Conservation (phyloP, 2,329 filamentous ascomycete species). For the Polytolypa hystricis region DNA sequence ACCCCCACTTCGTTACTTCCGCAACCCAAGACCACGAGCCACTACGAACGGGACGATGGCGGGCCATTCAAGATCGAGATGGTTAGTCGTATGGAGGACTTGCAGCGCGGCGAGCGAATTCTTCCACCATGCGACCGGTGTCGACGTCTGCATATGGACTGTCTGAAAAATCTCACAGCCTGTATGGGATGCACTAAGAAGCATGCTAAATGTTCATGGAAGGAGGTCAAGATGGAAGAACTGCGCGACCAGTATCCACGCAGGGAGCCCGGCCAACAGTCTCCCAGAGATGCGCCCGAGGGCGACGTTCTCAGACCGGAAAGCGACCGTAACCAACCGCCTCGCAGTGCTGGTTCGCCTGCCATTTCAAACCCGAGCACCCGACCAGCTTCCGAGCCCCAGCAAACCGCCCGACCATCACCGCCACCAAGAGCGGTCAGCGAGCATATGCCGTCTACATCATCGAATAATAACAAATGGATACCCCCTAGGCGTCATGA, state of each 20-base stretch:
- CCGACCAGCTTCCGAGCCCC: slow-evolving; percentile 16
- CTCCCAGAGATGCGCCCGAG: slow-evolving; percentile 3
- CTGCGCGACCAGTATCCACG: slow-evolving; percentile 21
- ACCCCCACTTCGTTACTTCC: slow-evolving; percentile 44
- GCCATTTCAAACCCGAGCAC: slow-evolving; percentile 1
- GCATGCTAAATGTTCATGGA: slow-evolving; percentile 81
- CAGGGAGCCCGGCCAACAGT: neutral
- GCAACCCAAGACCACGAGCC: slow-evolving; percentile 33
- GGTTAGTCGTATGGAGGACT: slow-evolving; percentile 62
- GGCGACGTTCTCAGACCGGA: neutral
- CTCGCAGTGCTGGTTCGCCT: neutral
- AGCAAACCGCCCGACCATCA: slow-evolving; percentile 14
- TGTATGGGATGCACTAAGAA: slow-evolving; percentile 84
- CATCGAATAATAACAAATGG: slow-evolving; percentile 7
- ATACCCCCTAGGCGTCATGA: slow-evolving; percentile 10
- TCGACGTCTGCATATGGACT: slow-evolving; percentile 66
- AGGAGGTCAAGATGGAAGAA: slow-evolving; percentile 66
- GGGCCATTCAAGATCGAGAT: slow-evolving; percentile 55
- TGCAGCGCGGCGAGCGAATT: slow-evolving; percentile 63
- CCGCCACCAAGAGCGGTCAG: slow-evolving; percentile 28
- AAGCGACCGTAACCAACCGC: neutral
- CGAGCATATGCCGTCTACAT: slow-evolving; percentile 19
- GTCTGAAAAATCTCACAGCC: slow-evolving; percentile 74
- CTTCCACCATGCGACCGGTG: slow-evolving; percentile 78
- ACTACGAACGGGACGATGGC: slow-evolving; percentile 44